A percentile compares a stretch with the other conserved stretches of the same genome.
Conservation (phyloP, 805 yeast species). For the Kuraishia capsulata region DNA sequence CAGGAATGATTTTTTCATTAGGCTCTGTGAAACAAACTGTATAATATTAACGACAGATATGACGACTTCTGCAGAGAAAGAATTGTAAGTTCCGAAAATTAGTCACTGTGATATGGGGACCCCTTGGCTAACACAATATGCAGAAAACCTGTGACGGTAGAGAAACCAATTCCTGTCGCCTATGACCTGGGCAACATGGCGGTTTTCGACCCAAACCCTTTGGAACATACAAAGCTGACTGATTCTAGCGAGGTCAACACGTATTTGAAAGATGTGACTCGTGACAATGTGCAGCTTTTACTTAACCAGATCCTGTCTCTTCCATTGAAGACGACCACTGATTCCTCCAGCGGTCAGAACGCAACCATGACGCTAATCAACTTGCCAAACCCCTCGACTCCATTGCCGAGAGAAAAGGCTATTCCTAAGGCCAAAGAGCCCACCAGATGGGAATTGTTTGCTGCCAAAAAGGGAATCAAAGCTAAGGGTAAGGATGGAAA, state of each 20-base stretch:
- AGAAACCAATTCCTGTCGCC: conserved; percentile 80
- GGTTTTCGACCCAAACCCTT: conserved; percentile 81
- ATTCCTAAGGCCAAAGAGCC: conserved; percentile 87
- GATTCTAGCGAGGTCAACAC: conserved; percentile 51
- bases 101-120: neutral
- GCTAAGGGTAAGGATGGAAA: conserved; percentile 87
- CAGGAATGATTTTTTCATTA: too few species aligned
- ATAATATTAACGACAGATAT: too few species aligned
- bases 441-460: conserved; percentile 96
- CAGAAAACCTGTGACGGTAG: conserved; percentile 74
- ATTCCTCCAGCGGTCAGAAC: conserved; percentile 46
- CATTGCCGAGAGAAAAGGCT: conserved; percentile 90
- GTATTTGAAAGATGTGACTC: conserved; percentile 53
- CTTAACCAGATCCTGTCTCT: conserved; percentile 85
- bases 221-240: conserved; percentile 51
- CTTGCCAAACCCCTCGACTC: conserved; percentile 77
- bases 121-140: neutral
- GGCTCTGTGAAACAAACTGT: too few species aligned
- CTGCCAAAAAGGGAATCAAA: conserved; percentile 89
- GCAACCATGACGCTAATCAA: conserved; percentile 75
- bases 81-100: conserved; percentile 1
- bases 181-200: conserved; percentile 89
- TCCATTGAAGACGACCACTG: conserved; percentile 78
- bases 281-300: conserved; percentile 89
- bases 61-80: too few species aligned